phyloP scores from a whole-genome alignment of 208 protist genomes.

The Leishmania arabica region DNA sequence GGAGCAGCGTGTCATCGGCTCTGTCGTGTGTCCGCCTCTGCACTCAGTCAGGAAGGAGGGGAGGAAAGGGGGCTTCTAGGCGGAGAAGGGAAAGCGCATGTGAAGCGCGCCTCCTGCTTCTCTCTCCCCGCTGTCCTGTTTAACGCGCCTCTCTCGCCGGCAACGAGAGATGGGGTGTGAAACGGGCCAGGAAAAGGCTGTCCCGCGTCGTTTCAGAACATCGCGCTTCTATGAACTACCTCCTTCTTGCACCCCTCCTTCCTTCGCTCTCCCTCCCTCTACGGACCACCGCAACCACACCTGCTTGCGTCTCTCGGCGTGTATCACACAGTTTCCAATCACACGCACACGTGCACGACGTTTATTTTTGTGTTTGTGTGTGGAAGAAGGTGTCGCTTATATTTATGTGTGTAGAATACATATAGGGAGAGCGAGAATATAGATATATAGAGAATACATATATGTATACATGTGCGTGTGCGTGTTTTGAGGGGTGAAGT shows the following conservation, averaged over 20 bases:
- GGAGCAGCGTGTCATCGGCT: background rate
- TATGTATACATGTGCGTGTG: background rate
- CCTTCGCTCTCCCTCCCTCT: background rate
- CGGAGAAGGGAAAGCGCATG: background rate
- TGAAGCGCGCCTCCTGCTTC: background rate
- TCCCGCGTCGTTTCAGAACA: background rate
- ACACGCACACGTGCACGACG: background rate
- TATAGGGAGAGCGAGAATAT: background rate
- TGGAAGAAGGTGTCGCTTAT: too few relatives aligned
- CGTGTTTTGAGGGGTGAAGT: background rate
- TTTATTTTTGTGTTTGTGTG: too few relatives aligned
- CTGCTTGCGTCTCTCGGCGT: background rate
- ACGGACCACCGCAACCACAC: background rate
- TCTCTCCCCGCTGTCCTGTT: background rate
- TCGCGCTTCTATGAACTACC: background rate
- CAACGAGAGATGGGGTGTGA: background rate
- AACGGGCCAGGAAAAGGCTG: background rate
- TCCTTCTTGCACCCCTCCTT: background rate
- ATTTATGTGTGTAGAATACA: background rate
- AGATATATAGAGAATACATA: background rate
- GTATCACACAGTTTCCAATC: background rate
- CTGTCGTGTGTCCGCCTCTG: background rate
- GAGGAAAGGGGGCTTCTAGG: background rate
- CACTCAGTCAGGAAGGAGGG: background rate
- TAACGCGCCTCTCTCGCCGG: background rate